phyloP scores from a whole-genome alignment of 2,329 filamentous ascomycete species.

The Aureobasidium sp. region DNA sequence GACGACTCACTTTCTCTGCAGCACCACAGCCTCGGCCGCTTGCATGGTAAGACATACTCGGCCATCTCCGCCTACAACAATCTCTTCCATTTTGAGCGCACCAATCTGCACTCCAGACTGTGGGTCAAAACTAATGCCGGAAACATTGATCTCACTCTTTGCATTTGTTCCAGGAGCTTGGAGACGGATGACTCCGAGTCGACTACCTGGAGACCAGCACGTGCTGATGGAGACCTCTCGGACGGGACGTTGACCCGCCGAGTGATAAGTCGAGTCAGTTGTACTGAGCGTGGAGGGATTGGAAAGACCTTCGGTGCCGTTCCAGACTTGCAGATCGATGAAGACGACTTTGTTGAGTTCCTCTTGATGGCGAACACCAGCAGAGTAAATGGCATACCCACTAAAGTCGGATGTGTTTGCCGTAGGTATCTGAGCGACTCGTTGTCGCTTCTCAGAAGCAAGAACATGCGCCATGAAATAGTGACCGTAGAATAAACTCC shows the following conservation, averaged over 20 bases:
- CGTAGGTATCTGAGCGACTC: background rate
- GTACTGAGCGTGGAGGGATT: background rate
- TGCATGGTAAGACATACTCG: background rate
- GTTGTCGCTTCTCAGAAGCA: slow-evolving; percentile 1
- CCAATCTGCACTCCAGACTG: slow-evolving; percentile 7
- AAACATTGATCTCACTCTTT: slow-evolving; percentile 9
- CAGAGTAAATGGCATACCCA: background rate
- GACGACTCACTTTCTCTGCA: background rate
- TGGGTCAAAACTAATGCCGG: slow-evolving; percentile 1
- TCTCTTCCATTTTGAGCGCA: background rate
- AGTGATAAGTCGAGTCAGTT: slow-evolving; percentile 10
- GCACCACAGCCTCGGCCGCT: slow-evolving; percentile 11
- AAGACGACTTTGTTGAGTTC: slow-evolving; percentile 3
- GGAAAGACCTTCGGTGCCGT: background rate
- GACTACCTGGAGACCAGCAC: background rate
- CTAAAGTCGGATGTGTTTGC: slow-evolving; percentile 4
- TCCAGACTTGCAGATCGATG: slow-evolving; percentile 8
- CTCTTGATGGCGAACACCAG: background rate
- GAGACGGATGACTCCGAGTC: background rate
- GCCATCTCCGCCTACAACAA: background rate
- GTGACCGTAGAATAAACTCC: background rate
- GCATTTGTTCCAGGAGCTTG: slow-evolving; percentile 7
- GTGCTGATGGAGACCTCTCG: slow-evolving; percentile 1
- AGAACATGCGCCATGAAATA: slow-evolving; percentile 14
- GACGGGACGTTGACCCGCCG: slow-evolving; percentile 10